Conservation (phyloP, 345 rosid genomes). For the Boechera divaricarpa region DNA sequence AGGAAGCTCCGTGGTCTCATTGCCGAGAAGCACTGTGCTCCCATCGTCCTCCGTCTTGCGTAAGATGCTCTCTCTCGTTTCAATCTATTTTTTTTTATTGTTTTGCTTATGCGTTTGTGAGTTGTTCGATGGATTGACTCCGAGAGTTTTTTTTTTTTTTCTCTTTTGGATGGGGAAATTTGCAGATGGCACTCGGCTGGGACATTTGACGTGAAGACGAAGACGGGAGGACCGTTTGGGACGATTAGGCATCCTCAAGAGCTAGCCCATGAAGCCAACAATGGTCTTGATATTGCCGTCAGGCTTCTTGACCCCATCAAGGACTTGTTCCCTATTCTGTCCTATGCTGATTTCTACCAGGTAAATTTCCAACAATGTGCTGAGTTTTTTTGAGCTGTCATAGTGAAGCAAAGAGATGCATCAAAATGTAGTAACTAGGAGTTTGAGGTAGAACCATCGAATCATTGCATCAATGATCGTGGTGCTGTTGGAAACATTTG, state of each 20-base stretch:
- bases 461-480: background rate
- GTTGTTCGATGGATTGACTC: background rate
- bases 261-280: slow-evolving; percentile 79
- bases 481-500: background rate
- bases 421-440: background rate
- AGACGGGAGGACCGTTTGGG: slow-evolving; percentile 92
- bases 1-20: slow-evolving; percentile 81
- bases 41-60: slow-evolving; percentile 86
- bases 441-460: background rate
- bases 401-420: background rate
- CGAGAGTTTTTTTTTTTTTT: background rate
- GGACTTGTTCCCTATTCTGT: slow-evolving; percentile 65
- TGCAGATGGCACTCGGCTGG: slow-evolving; percentile 96
- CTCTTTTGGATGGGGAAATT: background rate
- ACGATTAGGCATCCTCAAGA: slow-evolving; percentile 75
- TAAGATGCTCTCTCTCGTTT: slow-evolving; percentile 34
- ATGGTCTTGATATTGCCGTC: slow-evolving; percentile 87
- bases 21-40: slow-evolving; percentile 87
- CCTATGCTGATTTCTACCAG: slow-evolving; percentile 87
- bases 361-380: slow-evolving; percentile 26
- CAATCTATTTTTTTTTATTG: background rate
- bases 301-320: slow-evolving; percentile 79
- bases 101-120: background rate
- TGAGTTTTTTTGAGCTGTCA: background rate
- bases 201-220: slow-evolving; percentile 70